Base-by-base conservation (phyloP, 2,329 filamentous ascomycete species). In the Didymella keratinophila region DNA sequence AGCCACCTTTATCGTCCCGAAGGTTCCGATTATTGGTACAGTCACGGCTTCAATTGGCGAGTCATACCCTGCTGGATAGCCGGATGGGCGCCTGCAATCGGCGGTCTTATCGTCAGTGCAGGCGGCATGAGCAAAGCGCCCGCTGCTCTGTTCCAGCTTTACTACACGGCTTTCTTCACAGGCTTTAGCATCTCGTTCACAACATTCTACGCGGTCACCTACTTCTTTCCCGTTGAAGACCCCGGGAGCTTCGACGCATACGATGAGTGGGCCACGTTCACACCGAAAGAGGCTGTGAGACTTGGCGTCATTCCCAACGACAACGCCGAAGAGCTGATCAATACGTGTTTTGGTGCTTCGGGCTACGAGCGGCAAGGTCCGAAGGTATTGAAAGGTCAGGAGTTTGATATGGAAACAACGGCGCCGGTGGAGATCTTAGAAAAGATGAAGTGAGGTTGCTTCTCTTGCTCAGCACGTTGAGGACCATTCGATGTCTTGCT, bases 311-410 rank as follows among this genome's bases (percentile, higher is more conserved):
- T 36, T 36, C 32, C 32, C 14, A 36, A 36, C 16, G 32, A 36
- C 32, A 36, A 36, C 16, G 32, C 32, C 32, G 32, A 36, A 76
- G 0, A 67, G 25, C 25, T 46, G 16, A 27, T 46, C 25, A 32
- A 46, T 9, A 46, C 43, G 7, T 16, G 43, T 12, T 46, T 46
- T 32, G 43, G 43, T 32, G 43, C 43, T 46, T 46, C 43, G 18
- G 43, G 43, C 16, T 46, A 46, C n/a, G 43, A 46, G 43, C 23
- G 18, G 25, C 25, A 20, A 21, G 43, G n/a, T 11, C 43, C 43
- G n/a, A 46, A 32, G 27, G 27, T 46, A 30, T 32, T 46, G 43
- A 46, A 18, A 46, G 27, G 43, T 23, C 25, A 46, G 16, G 43
- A 46, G 18, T 18, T 46, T 12, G 47, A 50, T 27, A 23, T 18